Base-by-base conservation (phyloP, 805 yeast species). In the Hemisphaericaspora nanyangensis region DNA sequence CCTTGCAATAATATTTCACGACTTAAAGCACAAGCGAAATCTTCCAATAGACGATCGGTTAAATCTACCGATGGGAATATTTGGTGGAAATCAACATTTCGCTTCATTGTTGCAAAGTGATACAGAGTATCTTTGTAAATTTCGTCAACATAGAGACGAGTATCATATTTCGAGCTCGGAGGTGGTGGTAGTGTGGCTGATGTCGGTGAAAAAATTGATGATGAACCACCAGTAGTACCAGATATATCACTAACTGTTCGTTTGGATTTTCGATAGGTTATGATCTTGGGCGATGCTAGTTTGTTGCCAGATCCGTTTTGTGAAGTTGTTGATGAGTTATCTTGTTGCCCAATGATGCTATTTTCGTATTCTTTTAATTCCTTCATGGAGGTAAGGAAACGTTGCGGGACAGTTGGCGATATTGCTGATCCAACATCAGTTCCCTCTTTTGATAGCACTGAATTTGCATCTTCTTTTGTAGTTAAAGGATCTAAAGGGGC, bases 1-100 rank as follows among this genome's bases (percentile, higher is more conserved):
- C 99, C 99, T 54, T 93, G 97, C 7, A 88, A 63, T 24, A 91
- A 67, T 35, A 89, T 86, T 47, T 91, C 98, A 44, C 88, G 70
- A 47, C 90, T 83, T 39, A 91, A 63, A 0, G 97, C 96, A 68
- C 98, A 93, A 19, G 87, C 78, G 52, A 84, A 90, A 51, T 89
- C 97, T 52, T 88, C 96, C 26, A 91, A 57, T 12, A 91, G 63
- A 36, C 82, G 67, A 52, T 91, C 97, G 33, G 78, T 74, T 17
- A 64, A 63, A 2, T 90, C 85, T 2, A 88, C 65, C 7, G 80
- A 70, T 40, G 79, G 71, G 67, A 91, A 93, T 2, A 82, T 49
- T 29, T 68, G 73, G 60, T 89, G 97, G 58, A 88, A 93, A 28
- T 86, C 95, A 5, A 71, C 65, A 52, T 89, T 63, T 38, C 95